phyloP scores from a whole-genome alignment of 805 yeast species.

The Yamadazyma akitaensis region DNA sequence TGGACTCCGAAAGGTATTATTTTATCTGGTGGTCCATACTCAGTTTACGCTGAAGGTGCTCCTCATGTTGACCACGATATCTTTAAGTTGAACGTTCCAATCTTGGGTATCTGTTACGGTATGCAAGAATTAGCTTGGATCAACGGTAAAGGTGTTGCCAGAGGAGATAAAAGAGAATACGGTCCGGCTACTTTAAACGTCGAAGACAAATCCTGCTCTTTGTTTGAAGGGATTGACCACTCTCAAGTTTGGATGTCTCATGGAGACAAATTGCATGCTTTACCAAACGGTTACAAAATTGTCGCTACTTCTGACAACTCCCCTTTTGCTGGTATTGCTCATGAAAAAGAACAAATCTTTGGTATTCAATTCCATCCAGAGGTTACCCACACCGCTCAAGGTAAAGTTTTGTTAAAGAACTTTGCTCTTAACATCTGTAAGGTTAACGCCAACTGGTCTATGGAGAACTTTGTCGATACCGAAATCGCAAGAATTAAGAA shows the following conservation, averaged over 20 bases:
- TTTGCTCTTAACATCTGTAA: constrained; percentile 90
- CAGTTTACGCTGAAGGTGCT: constrained; percentile 91
- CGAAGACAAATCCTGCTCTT: constrained; percentile 59
- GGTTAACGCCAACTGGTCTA: constrained; percentile 90
- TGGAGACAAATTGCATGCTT: constrained; percentile 89
- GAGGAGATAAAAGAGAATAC: constrained; percentile 97
- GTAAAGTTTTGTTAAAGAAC: constrained; percentile 82
- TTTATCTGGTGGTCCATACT: constrained; percentile 96
- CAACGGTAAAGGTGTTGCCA: constrained; percentile 87
- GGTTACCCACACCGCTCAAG: constrained; percentile 93
- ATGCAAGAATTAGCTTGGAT: constrained; percentile 99
- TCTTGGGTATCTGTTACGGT: constrained; percentile 97
- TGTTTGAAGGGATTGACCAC: constrained; percentile 87
- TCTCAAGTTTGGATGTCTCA: constrained; percentile 99
- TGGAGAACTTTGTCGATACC: constrained; percentile 96
- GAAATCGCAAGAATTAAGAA: constrained; percentile 90
- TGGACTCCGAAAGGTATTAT: constrained; percentile 98
- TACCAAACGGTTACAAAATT: constrained; percentile 84
- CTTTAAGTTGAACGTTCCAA: constrained; percentile 88
- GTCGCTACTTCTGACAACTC: constrained; percentile 93
- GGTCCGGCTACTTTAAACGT: constrained; percentile 92
- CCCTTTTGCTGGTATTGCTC: constrained; percentile 90
- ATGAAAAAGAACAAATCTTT: constrained; percentile 67
- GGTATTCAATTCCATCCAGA: constrained; percentile 99
- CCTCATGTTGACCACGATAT: constrained; percentile 97